Evolutionary conservation across 2,329 filamentous ascomycete genomes (phyloP).

Genomic region (Ilyonectria sp.): DNA sequence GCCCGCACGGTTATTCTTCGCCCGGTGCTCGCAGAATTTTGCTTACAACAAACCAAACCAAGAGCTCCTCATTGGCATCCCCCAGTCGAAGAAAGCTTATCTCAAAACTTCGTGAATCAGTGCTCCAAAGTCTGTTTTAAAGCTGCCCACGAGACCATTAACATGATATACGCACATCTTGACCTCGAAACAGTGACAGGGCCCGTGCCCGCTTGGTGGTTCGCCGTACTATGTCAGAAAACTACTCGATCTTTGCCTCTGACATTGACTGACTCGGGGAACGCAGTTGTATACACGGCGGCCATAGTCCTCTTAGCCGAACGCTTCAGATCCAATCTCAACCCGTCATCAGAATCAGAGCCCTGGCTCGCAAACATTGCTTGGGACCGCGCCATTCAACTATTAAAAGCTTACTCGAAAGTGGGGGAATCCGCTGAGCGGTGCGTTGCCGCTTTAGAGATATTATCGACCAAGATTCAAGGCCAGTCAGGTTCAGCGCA

Average conservation of each 20-base stretch:
- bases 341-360: not conserved
- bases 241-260: not conserved
- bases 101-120: not conserved
- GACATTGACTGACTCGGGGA: not conserved
- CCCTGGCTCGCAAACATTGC: not conserved
- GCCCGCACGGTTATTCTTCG: not conserved
- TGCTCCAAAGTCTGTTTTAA: not conserved
- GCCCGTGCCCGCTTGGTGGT: not conserved
- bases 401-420: not conserved
- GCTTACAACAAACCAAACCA: not conserved
- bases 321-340: not conserved
- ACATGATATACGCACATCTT: not conserved
- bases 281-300: not conserved
- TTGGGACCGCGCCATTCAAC: not conserved
- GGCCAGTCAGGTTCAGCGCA: not conserved
- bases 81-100: not conserved
- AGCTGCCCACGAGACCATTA: not conserved
- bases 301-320: not conserved
- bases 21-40: not conserved
- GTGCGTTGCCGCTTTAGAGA: constrained; percentile 17
- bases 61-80: not conserved
- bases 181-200: not conserved
- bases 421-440: constrained; percentile 27
- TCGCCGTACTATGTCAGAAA: not conserved
- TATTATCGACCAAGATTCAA: constrained; percentile 20